phyloP scores from a whole-genome alignment of 73 alveolate genomes.

The Paramecium biaurelia region DNA sequence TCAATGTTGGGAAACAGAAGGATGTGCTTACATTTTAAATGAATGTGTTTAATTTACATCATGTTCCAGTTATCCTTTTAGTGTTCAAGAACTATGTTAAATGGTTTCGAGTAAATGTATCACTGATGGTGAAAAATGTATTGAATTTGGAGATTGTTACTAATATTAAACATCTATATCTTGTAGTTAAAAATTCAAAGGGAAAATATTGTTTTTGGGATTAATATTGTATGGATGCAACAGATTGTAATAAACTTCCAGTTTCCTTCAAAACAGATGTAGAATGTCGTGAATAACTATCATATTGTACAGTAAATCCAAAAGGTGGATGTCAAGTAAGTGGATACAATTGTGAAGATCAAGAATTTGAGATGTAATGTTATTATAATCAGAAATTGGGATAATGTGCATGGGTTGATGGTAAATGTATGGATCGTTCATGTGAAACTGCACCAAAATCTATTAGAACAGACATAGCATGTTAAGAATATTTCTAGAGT shows the following conservation, averaged over 20 bases:
- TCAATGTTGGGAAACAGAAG: neutral
- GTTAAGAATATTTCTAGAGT: neutral
- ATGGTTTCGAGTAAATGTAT: neutral
- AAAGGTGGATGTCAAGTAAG: conserved; percentile 31
- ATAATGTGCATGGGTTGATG: conserved; percentile 12
- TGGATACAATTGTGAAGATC: conserved; percentile 17
- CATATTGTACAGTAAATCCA: neutral
- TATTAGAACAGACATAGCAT: neutral
- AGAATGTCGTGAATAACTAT: neutral
- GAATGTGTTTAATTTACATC: conserved; percentile 19
- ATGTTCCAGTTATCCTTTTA: neutral
- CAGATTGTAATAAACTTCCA: neutral
- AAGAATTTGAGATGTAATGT: neutral
- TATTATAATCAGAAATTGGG: neutral
- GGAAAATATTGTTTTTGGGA: conserved; percentile 19
- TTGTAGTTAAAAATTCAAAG: neutral
- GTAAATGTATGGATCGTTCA: neutral
- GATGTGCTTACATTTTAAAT: neutral
- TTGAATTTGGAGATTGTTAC: neutral
- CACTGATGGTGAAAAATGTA: conserved; percentile 8
- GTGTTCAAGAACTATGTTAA: neutral
- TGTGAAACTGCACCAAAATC: conserved; percentile 29
- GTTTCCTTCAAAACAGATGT: neutral
- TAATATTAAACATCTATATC: neutral
- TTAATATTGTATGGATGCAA: neutral